phyloP scores from a whole-genome alignment of 192 early-diverging fungal species.

The Umbelopsis vinacea region DNA sequence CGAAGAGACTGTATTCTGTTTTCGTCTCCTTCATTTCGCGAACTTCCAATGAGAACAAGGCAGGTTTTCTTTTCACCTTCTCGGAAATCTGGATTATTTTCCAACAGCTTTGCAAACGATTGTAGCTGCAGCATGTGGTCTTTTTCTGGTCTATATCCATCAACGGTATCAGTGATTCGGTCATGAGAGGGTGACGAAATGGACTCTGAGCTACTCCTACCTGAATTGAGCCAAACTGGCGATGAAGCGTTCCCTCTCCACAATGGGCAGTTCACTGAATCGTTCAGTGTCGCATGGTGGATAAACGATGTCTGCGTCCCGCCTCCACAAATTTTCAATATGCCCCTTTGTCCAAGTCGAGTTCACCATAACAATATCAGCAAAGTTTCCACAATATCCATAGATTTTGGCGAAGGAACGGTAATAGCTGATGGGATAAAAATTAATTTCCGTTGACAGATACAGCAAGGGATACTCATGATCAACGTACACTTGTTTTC shows the following conservation, averaged over 20 bases:
- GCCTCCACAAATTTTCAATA: constrained; percentile 83
- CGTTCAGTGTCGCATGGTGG: constrained; percentile 90
- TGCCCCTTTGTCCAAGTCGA: constrained; percentile 95
- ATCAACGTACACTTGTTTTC: constrained; percentile 61
- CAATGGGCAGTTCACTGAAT: constrained; percentile 61
- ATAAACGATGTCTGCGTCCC: constrained; percentile 77
- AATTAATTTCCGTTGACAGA: background rate
- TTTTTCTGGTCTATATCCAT: constrained; percentile 82
- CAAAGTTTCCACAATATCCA: constrained; percentile 75
- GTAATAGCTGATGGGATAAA: constrained; percentile 73
- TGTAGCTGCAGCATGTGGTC: constrained; percentile 84
- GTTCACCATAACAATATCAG: constrained; percentile 90
- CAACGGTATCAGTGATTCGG: background rate
- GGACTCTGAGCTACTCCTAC: constrained; percentile 24
- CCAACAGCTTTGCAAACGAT: constrained; percentile 69
- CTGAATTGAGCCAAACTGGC: constrained; percentile 95
- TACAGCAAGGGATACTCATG: background rate
- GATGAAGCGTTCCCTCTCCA: constrained; percentile 59
- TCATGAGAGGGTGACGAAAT: background rate
- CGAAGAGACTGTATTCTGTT: constrained; percentile 64
- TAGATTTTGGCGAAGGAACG: constrained; percentile 76
- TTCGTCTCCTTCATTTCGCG: constrained; percentile 80
- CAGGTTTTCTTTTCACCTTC: constrained; percentile 39
- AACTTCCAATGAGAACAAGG: constrained; percentile 87
- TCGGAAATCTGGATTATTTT: constrained; percentile 58